These are phyloP conservation scores for Rhizophora apiculata DNA, from an alignment of 345 rosid genomes.

Conservation along the genomic window DNA sequence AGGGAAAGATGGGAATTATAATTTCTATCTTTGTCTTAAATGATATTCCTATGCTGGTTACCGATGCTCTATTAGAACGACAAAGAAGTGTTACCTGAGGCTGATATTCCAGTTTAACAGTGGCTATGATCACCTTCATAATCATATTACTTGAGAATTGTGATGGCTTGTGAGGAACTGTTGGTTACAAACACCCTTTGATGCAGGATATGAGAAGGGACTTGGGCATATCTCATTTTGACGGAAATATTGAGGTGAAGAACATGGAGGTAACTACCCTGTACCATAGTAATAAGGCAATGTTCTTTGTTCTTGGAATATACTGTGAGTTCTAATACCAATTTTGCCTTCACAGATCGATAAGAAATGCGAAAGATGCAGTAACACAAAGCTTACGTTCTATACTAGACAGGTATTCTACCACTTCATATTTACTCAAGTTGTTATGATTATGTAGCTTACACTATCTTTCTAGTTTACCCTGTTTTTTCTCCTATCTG, in stretches of 20 bases:
- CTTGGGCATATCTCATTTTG: slow-evolving; percentile 29
- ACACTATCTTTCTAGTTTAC: not conserved
- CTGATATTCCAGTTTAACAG: no score
- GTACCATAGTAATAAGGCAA: not conserved
- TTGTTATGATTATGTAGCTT: not conserved
- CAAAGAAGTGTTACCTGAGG: no score
- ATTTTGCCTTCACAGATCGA: slow-evolving; percentile 17
- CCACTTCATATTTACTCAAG: not conserved
- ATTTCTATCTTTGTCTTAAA: no score
- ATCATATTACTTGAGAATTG: no score
- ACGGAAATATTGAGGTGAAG: slow-evolving; percentile 25
- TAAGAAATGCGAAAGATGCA: slow-evolving; percentile 39
- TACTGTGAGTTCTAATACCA: not conserved
- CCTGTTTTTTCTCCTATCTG: not conserved
- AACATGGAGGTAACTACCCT: slow-evolving; percentile 27
- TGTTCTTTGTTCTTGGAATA: not conserved
- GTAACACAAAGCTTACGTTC: slow-evolving; percentile 34
- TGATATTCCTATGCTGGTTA: no score
- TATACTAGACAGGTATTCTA: slow-evolving; percentile 37
- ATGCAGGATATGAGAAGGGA: slow-evolving; percentile 29
- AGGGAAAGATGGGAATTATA: no score
- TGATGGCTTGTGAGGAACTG: not conserved
- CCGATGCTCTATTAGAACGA: no score
- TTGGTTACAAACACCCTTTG: not conserved
- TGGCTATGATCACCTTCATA: no score